Base-by-base conservation (phyloP, 73 alveolate species). In the Paramecium sexaurelia region DNA sequence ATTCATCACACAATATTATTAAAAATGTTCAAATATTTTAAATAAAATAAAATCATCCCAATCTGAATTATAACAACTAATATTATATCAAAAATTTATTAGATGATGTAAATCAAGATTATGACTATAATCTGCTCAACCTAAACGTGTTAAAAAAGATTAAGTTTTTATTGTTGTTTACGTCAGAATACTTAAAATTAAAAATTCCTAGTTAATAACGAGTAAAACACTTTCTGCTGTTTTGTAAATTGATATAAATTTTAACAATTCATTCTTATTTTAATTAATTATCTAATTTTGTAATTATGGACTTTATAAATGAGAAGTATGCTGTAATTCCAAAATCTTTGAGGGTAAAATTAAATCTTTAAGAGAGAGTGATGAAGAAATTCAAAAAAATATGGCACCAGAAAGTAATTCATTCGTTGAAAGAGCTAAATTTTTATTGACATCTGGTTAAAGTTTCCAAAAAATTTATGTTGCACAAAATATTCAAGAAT, bases 281-380 rank as follows among this genome's bases (percentile, higher is more conserved):
- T 17, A 51, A 51, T 51, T 51, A 51, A 51, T 51, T 51, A 17
- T 51, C 67, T 51, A 17, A 17, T 51, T 51, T 15, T 17, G 27
- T 51, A 51, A 51, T 51, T 51, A 51, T 51, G 83, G 83, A 61
- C 26, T 32, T 61, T 29, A 20, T 61, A 32, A 61, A 61, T 61
- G 83, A 61, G 20, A 61, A 61, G 24, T 61, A 61, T 61, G 83
- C 83, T 61, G 83, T 61, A 2, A 61, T 61, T 32, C 83, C 83
- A 24, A 26, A 61, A 26, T 29, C 83, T 11, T 29, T 61, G 83
- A 61, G 26, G 83, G 83, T 61, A 61, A 61, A n/a, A 61, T 61
- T 61, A 32, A 61, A 26, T 29, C 43, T 29, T 11, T 61, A 61
- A 61, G 83, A 26, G 83, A 61, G 83, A 61, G 83, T 61, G 83